Conservation (phyloP, 1,284 basidiomycete species). For the Ceratobasidium sp. region DNA sequence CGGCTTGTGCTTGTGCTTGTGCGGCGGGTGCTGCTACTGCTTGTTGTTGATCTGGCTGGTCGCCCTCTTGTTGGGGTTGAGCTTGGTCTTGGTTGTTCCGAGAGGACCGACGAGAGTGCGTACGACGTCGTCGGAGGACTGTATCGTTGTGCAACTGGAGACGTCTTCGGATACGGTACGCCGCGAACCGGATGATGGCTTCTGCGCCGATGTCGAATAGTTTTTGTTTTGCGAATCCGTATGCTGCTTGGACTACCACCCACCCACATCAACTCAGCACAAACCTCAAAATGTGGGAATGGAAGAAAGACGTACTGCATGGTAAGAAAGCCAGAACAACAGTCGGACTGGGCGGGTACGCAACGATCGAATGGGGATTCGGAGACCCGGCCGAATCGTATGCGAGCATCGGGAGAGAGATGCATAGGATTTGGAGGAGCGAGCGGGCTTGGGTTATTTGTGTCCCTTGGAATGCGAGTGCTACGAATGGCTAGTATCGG, state of each 20-base stretch:
- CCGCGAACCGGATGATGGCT: conserved; percentile 44
- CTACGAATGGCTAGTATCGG: conserved; percentile 32
- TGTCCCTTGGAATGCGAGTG: conserved; percentile 42
- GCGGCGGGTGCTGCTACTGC: not conserved
- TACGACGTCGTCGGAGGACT: conserved; percentile 14
- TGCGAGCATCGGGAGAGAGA: conserved; percentile 44
- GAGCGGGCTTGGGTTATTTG: conserved; percentile 42
- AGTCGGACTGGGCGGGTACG: conserved; percentile 38
- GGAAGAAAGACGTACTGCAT: conserved; percentile 1
- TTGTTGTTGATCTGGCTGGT: not conserved
- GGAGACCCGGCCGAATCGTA: conserved; percentile 44
- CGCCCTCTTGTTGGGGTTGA: no score
- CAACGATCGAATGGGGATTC: conserved; percentile 22
- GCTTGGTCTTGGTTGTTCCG: not conserved
- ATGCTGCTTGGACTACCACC: conserved; percentile 35
- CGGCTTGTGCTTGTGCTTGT: conserved; percentile 3
- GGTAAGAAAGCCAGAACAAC: conserved; percentile 37
- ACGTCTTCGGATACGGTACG: conserved; percentile 34
- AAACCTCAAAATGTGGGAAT: no score
- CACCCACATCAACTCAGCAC: not conserved
- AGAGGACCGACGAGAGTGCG: conserved; percentile 19
- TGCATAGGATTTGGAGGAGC: conserved; percentile 40
- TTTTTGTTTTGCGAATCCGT: conserved; percentile 42
- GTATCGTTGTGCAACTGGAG: conserved; percentile 27
- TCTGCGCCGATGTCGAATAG: conserved; percentile 44